Conservation (phyloP, 208 protist genomes). For the Acanthamoeba castellanii region DNA sequence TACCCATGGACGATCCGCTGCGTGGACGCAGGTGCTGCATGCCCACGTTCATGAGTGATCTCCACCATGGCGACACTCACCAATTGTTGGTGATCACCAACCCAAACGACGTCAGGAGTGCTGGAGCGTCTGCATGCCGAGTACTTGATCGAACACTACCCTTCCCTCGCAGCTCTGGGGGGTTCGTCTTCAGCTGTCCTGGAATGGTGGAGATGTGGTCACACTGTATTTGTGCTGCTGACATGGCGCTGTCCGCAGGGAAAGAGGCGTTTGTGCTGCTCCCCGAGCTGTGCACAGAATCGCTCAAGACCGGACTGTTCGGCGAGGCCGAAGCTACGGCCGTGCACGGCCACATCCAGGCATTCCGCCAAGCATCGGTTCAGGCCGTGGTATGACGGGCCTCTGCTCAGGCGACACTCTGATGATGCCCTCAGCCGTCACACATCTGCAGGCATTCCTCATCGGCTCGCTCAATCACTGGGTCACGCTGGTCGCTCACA, state of each 20-base stretch:
- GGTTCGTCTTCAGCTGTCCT: neutral
- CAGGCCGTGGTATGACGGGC: neutral
- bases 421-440: neutral
- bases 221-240: too few species aligned
- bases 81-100: too few species aligned
- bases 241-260: neutral
- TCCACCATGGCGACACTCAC: neutral
- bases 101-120: neutral
- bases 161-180: neutral
- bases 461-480: conserved; percentile 40
- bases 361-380: neutral
- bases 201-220: too few species aligned
- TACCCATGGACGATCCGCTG: neutral
- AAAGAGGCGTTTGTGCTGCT: neutral
- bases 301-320: conserved; percentile 1
- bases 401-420: neutral
- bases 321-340: neutral
- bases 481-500: neutral
- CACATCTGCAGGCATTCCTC: neutral
- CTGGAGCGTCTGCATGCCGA: conserved; percentile 1
- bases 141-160: neutral
- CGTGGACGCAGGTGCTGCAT: neutral
- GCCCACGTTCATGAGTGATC: neutral
- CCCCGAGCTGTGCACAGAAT: conserved; percentile 9
- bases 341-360: neutral